Evolutionary conservation across 2,329 filamentous ascomycete genomes (phyloP), one percentile per base, ranked within the genome.

Genomic region (Talaromyces albobiverticillius): DNA sequence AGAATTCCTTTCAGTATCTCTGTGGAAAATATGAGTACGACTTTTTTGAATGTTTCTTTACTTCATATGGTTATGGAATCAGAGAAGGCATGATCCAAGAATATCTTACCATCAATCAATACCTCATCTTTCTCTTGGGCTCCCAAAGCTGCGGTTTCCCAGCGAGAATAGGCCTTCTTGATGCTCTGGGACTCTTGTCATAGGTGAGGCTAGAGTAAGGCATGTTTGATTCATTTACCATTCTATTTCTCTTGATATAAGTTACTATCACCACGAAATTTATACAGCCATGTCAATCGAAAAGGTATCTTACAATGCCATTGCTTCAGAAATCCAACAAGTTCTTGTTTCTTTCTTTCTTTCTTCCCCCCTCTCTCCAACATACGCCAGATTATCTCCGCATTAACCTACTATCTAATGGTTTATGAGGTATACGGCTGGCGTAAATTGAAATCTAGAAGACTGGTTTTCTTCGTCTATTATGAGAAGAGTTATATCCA

Each of bases 381-480:
- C 16, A 48, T 29, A 57, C 88, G 89, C 89, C 85, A 87, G 82
- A 77, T 90, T 77, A 95, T 95, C 90, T 88, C 88, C 89, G 86
- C 85, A 84, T 86, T 81, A 83, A 86, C 84, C 87, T 80, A 76
- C 67, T 36, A 41, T 64, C 75, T 66, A 64, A 74, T 79, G 68
- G 87, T 90, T 88, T 86, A 84, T 84, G 84, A 90, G 90, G 87
- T 96, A 96, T 85, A 95, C 88, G 85, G 84, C 82, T 92, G 83
- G 90, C 90, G 89, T 81, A 96, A 80, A 96, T 74, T 65, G 81
- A 94, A 75, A 67, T 70, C 46, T 41, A 29, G 47, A 45, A 50
- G 40, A 29, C 38, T 41, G 31, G 34, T 42, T 54, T 43, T 16
- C 18, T 45, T 47, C 25, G 14, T 40, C 34, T 32, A 53, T 43